phyloP scores from a whole-genome alignment of 306 rosid genomes.

The Cucurbita ficifolia region DNA sequence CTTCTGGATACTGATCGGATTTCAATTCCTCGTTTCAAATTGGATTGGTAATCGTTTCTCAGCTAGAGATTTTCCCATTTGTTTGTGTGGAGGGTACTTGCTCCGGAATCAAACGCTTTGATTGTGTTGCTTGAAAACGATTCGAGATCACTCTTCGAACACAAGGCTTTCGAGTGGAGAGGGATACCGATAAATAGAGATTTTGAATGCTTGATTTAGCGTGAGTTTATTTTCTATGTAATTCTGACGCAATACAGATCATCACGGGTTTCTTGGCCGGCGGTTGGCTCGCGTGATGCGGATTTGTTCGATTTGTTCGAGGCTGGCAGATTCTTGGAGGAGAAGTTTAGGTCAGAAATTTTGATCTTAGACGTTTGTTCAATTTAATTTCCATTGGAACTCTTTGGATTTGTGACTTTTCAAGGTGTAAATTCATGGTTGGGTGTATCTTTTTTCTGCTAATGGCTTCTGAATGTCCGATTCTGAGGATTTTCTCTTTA shows the following conservation, averaged over 20 bases:
- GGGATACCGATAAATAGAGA: neutral
- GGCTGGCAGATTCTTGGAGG: slow-evolving; percentile 2
- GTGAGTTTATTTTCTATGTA: slow-evolving; percentile 6
- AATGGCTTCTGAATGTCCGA: neutral
- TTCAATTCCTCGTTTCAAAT: neutral
- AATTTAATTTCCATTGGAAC: neutral
- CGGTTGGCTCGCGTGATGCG: slow-evolving; percentile 13
- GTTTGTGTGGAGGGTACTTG: neutral
- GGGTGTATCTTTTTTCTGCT: neutral
- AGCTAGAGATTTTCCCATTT: neutral
- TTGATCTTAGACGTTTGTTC: neutral
- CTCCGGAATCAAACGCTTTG: neutral
- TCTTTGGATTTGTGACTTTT: neutral
- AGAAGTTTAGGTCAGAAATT: neutral
- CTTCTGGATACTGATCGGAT: neutral
- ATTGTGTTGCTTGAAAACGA: slow-evolving; percentile 3
- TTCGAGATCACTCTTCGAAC: neutral
- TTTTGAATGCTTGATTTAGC: neutral
- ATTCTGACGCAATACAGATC: neutral
- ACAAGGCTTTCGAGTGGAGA: neutral
- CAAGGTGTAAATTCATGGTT: neutral
- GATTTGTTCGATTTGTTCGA: slow-evolving; percentile 7
- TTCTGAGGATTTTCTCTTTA: neutral
- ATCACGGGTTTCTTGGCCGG: neutral
- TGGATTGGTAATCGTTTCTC: neutral